Evolutionary conservation across 2,329 filamentous ascomycete species (phyloP).

Genomic region (Microdochium nivale): DNA sequence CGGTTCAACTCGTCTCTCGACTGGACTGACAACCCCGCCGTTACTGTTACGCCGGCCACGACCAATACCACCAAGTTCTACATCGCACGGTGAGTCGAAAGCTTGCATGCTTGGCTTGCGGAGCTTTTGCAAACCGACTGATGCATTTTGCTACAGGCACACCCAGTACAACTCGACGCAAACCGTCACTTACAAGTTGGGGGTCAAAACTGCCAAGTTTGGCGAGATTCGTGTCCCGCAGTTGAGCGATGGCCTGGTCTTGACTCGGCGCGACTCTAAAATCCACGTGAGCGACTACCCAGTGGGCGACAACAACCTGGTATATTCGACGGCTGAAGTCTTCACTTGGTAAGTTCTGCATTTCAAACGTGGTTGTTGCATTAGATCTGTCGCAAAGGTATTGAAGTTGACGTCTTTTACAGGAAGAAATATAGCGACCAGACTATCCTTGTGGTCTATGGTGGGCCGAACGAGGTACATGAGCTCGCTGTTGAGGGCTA

Average conservation of each 20-base stretch:
- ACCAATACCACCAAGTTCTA: slow-evolving; percentile 10
- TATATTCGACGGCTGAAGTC: slow-evolving; percentile 64
- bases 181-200: slow-evolving; percentile 14
- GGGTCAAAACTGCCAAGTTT: slow-evolving; percentile 5
- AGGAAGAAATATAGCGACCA: slow-evolving; percentile 27
- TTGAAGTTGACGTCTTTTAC: no score
- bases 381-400: no score
- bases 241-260: no score
- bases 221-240: no score
- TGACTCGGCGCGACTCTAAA: slow-evolving; percentile 52
- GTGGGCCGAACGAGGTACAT: slow-evolving; percentile 51
- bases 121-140: no score
- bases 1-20: no score
- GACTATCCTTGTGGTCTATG: slow-evolving; percentile 48
- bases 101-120: no score
- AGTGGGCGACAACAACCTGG: slow-evolving; percentile 44
- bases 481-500: slow-evolving; percentile 45
- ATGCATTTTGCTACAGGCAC: no score
- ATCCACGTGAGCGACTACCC: slow-evolving; percentile 60
- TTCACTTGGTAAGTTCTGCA: slow-evolving; percentile 37
- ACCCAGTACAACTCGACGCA: slow-evolving; percentile 6
- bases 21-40: slow-evolving; percentile 39
- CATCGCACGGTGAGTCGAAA: slow-evolving; percentile 2
- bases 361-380: no score
- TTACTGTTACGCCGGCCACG: slow-evolving; percentile 29